A percentile compares a stretch with the other conserved stretches of the same genome.
Evolutionary conservation across 2,329 filamentous ascomycete genomes (phyloP).

Genomic region (Ceratocystis colombiana): DNA sequence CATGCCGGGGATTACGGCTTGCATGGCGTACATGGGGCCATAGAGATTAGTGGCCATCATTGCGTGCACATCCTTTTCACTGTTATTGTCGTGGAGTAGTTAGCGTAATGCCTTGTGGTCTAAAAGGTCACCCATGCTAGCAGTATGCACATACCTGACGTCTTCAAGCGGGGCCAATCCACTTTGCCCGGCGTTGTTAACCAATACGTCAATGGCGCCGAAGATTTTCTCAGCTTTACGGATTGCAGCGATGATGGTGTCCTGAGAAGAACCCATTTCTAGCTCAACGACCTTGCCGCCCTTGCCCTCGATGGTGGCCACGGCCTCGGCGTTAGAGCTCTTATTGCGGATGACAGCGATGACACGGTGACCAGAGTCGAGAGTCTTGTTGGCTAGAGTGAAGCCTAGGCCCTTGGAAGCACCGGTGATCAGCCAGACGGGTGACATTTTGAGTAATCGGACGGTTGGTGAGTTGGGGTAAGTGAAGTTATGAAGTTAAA

Average conservation of each 20-base stretch:
- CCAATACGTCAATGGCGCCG: slow-evolving; percentile 37
- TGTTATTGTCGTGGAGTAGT: slow-evolving; percentile 22
- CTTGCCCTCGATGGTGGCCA: slow-evolving; percentile 31
- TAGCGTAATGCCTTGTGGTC: neutral
- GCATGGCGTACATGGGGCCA: slow-evolving; percentile 39
- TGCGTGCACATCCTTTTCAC: slow-evolving; percentile 35
- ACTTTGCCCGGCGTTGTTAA: slow-evolving; percentile 40
- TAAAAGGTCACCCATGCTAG: no score
- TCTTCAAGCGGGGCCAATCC: slow-evolving; percentile 39
- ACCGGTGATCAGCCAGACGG: slow-evolving; percentile 44
- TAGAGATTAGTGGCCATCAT: slow-evolving; percentile 43
- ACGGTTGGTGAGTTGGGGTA: neutral
- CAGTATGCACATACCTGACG: slow-evolving; percentile 20
- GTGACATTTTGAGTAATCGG: slow-evolving; percentile 6
- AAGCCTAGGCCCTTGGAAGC: slow-evolving; percentile 40
- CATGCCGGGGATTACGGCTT: slow-evolving; percentile 41
- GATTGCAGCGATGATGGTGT: slow-evolving; percentile 32
- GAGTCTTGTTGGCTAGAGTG: slow-evolving; percentile 36
- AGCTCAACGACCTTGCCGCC: slow-evolving; percentile 33
- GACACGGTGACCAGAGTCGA: slow-evolving; percentile 38
- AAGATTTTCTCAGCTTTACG: slow-evolving; percentile 34
- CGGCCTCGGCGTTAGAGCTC: slow-evolving; percentile 30
- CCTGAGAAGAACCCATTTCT: slow-evolving; percentile 35
- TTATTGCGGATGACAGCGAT: slow-evolving; percentile 40
- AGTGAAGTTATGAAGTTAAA: neutral